A percentile compares a stretch with the other conserved stretches of the same genome.
Evolutionary conservation across 257 asterid genomes (phyloP).

Genomic region (Buddleja alternifolia): DNA sequence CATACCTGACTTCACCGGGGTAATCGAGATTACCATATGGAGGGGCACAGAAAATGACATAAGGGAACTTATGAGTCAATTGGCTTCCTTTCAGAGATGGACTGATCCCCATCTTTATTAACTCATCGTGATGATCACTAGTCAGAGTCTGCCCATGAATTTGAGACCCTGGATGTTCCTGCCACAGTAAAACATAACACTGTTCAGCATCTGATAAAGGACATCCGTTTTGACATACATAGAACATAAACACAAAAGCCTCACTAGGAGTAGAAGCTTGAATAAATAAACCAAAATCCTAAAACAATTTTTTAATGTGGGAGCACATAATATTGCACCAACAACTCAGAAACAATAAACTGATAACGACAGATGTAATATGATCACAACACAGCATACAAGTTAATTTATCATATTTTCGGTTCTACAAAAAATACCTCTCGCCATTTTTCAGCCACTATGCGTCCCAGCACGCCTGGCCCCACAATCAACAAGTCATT

Average conservation of each 20-base stretch:
- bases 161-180: slow-evolving; percentile 84
- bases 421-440: slow-evolving; percentile 57
- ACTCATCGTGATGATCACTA: slow-evolving; percentile 80
- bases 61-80: slow-evolving; percentile 62
- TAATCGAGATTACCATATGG: slow-evolving; percentile 73
- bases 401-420: neutral
- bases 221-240: slow-evolving; percentile 13
- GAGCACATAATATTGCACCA: neutral
- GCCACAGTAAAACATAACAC: slow-evolving; percentile 29
- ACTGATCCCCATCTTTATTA: slow-evolving; percentile 69
- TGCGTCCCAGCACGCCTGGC: slow-evolving; percentile 95
- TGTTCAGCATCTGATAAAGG: slow-evolving; percentile 13
- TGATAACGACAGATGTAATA: slow-evolving; percentile 1
- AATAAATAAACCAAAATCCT: neutral
- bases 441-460: slow-evolving; percentile 91
- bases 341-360: slow-evolving; percentile 1
- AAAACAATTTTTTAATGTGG: neutral
- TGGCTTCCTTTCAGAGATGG: slow-evolving; percentile 67
- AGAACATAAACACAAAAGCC: slow-evolving; percentile 6
- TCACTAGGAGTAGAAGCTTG: neutral
- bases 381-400: slow-evolving; percentile 16
- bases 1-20: slow-evolving; percentile 85
- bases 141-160: slow-evolving; percentile 83
- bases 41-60: slow-evolving; percentile 93
- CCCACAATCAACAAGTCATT: slow-evolving; percentile 88